Percentiles rank a stretch among this genome's conserved stretches.
Conservation (phyloP, 176 grass and related monocot species). For the Musa acuminata region DNA sequence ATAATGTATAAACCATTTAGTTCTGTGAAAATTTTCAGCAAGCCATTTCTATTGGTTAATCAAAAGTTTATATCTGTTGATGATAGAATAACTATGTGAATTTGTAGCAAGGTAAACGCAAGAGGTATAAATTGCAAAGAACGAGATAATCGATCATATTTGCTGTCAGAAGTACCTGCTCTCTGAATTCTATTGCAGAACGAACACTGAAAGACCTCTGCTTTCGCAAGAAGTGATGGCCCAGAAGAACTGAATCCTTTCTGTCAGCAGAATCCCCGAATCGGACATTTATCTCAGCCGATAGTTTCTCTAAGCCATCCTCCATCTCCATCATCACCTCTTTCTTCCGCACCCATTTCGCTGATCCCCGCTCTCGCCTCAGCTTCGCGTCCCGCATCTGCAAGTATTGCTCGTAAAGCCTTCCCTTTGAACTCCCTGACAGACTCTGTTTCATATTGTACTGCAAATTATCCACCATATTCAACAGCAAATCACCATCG, state of each 20-base stretch:
- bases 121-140: background rate
- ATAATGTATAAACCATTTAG: too few relatives aligned
- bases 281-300: background rate
- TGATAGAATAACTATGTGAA: background rate
- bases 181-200: background rate
- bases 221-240: background rate
- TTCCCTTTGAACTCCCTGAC: slow-evolving; percentile 27
- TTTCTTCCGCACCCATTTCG: slow-evolving; percentile 18
- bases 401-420: slow-evolving; percentile 60
- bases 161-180: background rate
- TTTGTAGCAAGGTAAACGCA: background rate
- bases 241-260: background rate
- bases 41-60: background rate
- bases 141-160: background rate
- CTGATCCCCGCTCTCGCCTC: slow-evolving; percentile 16
- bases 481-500: background rate
- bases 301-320: background rate
- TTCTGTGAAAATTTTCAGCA: background rate
- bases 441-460: slow-evolving; percentile 9
- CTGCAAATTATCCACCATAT: slow-evolving; percentile 2
- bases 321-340: slow-evolving; percentile 6
- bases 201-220: background rate
- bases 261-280: background rate
- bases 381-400: slow-evolving; percentile 43
- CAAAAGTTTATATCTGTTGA: background rate